A percentile compares a stretch with the other conserved stretches of the same genome.
These are phyloP conservation scores for Solanum rostratum DNA, from an alignment of 257 asterid genomes.

Conservation along the genomic window DNA sequence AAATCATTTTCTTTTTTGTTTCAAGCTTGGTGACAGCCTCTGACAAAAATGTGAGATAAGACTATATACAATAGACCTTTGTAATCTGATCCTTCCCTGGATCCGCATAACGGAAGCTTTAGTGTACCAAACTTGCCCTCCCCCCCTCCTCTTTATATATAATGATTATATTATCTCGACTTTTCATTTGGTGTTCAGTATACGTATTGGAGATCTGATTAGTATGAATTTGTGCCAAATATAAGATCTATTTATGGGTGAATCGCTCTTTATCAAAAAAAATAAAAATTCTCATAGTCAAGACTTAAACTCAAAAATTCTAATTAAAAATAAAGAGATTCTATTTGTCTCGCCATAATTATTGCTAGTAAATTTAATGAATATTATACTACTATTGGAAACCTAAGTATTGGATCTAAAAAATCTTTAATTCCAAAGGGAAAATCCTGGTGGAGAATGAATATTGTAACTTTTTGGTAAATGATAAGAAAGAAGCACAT, in stretches of 20 bases:
- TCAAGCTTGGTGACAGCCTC: no score
- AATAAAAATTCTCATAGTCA: not conserved
- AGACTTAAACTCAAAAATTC: fast-evolving
- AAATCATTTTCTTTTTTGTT: not conserved
- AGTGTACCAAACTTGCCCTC: no score
- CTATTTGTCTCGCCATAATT: not conserved
- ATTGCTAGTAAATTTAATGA: not conserved
- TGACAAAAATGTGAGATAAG: no score
- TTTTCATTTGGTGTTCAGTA: not conserved
- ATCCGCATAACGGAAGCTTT: no score
- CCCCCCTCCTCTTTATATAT: no score
- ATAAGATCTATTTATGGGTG: not conserved
- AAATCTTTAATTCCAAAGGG: not conserved
- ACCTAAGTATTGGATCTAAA: not conserved
- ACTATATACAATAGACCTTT: no score
- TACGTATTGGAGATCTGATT: not conserved
- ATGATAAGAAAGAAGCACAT: slow-evolving; percentile 4
- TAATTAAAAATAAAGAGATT: not conserved
- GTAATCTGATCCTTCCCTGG: no score
- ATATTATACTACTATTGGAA: not conserved
- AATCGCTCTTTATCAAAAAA: not conserved
- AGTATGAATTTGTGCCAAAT: not conserved
- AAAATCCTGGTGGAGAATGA: not conserved
- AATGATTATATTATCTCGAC: not conserved
- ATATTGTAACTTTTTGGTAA: not conserved